phyloP scores from a whole-genome alignment of 371 early-diverging fungal genomes.

The Mortierella sp. region DNA sequence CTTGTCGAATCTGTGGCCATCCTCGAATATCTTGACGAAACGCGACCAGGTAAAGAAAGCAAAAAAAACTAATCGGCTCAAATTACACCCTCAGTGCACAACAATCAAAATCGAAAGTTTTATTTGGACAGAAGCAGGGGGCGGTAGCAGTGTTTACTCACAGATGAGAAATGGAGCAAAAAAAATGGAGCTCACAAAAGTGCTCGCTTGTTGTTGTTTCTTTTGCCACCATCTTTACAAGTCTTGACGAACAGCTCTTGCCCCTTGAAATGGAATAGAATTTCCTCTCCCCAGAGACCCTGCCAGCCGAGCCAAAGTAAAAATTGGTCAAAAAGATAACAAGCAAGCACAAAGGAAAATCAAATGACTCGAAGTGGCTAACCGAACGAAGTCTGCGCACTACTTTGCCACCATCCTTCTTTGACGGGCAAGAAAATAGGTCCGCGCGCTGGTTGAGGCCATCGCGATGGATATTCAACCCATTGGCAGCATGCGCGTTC shows the following conservation, averaged over 20 bases:
- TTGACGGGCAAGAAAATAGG: conserved; percentile 47
- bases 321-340: background rate
- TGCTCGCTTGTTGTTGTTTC: background rate
- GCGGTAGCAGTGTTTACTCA: background rate
- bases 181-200: background rate
- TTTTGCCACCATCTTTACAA: background rate
- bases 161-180: background rate
- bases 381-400: background rate
- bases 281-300: conserved; percentile 43
- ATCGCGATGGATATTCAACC: conserved; percentile 93
- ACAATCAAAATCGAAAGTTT: background rate
- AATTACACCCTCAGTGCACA: background rate
- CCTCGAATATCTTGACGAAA: conserved; percentile 91
- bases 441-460: conserved; percentile 77
- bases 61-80: background rate
- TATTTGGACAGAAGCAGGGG: background rate
- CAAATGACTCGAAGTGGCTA: background rate
- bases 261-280: conserved; percentile 15
- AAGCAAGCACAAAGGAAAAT: background rate
- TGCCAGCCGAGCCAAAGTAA: conserved; percentile 72
- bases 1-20: conserved; percentile 88
- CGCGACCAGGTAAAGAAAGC: conserved; percentile 65
- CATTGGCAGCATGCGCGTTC: conserved; percentile 80
- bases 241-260: background rate
- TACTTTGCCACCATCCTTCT: background rate